Percentiles rank a stretch among this genome's conserved stretches.
These are phyloP conservation scores for Aspergillus biplanus DNA, from an alignment of 495 filamentous ascomycete genomes.

Conservation along the genomic window DNA sequence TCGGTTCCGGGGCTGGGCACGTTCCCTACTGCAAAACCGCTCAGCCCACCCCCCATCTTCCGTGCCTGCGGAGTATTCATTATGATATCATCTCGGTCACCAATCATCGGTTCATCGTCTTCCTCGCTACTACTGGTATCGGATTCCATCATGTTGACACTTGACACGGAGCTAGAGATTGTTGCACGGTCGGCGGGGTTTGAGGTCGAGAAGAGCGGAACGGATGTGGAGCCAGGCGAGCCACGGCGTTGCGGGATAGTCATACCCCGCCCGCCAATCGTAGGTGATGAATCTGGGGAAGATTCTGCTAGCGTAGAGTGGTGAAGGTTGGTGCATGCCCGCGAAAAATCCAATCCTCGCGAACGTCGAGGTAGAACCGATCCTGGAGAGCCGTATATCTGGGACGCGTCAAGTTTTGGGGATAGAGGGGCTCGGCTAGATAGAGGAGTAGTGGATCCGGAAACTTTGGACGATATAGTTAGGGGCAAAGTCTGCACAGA, in stretches of 20 bases:
- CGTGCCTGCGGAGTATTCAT: slow-evolving; percentile 59
- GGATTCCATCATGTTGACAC: slow-evolving; percentile 76
- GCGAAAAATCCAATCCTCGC: slow-evolving; percentile 87
- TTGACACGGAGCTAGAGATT: slow-evolving; percentile 84
- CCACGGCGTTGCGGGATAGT: slow-evolving; percentile 70
- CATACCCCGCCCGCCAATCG: slow-evolving; percentile 77
- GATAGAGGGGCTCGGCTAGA: slow-evolving; percentile 73
- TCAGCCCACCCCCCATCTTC: slow-evolving; percentile 42
- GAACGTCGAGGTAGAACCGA: slow-evolving; percentile 86
- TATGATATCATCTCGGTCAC: slow-evolving; percentile 80
- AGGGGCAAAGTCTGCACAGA: slow-evolving; percentile 69
- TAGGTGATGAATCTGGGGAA: slow-evolving; percentile 93
- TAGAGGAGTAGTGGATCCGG: slow-evolving; percentile 55
- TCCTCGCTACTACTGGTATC: slow-evolving; percentile 77
- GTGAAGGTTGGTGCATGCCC: slow-evolving; percentile 92
- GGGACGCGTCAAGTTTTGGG: slow-evolving; percentile 80
- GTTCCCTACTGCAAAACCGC: slow-evolving; percentile 49
- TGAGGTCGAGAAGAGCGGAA: slow-evolving; percentile 44
- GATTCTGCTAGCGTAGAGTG: slow-evolving; percentile 91
- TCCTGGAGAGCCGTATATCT: slow-evolving; percentile 80
- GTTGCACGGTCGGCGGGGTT: slow-evolving; percentile 65
- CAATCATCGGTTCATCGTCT: slow-evolving; percentile 77
- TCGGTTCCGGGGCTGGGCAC: slow-evolving; percentile 55
- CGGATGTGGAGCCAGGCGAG: slow-evolving; percentile 47
- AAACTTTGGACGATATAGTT: slow-evolving; percentile 66